Evolutionary conservation across 2,329 filamentous ascomycete genomes (phyloP).

Genomic region (Drechmeria coniospora): DNA sequence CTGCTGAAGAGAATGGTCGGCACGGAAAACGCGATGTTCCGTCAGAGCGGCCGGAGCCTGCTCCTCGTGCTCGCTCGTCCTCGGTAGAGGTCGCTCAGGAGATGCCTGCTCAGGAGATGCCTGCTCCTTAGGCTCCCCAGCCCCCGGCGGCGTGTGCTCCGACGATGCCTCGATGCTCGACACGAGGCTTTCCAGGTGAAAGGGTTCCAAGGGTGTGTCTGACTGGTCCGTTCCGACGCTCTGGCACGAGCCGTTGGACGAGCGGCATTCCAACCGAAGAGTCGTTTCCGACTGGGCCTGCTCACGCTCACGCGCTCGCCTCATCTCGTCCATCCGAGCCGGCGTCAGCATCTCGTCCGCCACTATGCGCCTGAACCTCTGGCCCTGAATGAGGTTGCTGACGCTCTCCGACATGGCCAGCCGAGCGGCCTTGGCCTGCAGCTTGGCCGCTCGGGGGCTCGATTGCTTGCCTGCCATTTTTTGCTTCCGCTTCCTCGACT

Average conservation of each 20-base stretch:
- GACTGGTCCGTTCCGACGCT: constrained; percentile 11
- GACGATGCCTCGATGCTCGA: constrained; percentile 22
- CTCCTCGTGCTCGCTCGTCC: background rate
- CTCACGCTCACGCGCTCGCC: constrained; percentile 18
- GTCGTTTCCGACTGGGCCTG: constrained; percentile 9
- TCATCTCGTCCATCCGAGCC: constrained; percentile 31
- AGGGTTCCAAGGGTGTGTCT: constrained; percentile 30
- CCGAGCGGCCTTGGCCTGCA: constrained; percentile 16
- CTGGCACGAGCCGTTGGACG: constrained; percentile 10
- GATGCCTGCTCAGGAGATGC: too few relatives aligned
- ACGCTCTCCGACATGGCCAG: constrained; percentile 42
- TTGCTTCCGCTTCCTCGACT: too few relatives aligned
- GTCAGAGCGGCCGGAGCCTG: constrained; percentile 1
- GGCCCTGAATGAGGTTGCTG: constrained; percentile 38
- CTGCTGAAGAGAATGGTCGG: constrained; percentile 8
- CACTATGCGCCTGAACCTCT: constrained; percentile 38
- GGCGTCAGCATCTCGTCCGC: constrained; percentile 45
- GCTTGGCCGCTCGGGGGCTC: background rate
- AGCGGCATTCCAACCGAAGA: constrained; percentile 5
- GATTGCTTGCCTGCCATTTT: background rate
- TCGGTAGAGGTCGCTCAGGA: too few relatives aligned
- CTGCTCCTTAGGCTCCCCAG: background rate
- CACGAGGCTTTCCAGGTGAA: constrained; percentile 33
- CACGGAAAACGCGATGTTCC: constrained; percentile 10
- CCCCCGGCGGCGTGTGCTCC: constrained; percentile 1